phyloP scores from a whole-genome alignment of 2,329 filamentous ascomycete species.

The Tolypocladium tundrense region DNA sequence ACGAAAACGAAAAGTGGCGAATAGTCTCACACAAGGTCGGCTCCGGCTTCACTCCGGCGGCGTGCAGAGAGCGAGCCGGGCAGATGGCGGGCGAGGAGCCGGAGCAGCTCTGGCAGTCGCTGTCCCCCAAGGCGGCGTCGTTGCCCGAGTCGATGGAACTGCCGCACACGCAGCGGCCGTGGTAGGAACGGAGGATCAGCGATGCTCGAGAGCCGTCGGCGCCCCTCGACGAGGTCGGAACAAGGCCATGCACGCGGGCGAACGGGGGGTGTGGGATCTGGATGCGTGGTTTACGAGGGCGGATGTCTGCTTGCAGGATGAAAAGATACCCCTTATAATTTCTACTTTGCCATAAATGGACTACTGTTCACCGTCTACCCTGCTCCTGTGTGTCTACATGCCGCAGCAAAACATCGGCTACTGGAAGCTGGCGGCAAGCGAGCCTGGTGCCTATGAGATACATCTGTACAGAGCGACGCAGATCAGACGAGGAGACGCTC shows the following conservation, averaged over 20 bases:
- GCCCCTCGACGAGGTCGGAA: neutral
- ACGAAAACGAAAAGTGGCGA: slow-evolving; percentile 88
- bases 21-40: slow-evolving; percentile 87
- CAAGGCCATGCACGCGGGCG: neutral
- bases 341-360: neutral
- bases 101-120: slow-evolving; percentile 42
- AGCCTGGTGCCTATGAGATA: neutral
- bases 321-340: neutral
- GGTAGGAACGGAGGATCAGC: slow-evolving; percentile 1
- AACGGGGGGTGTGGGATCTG: neutral
- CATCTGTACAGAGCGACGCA: neutral
- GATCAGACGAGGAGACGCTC: slow-evolving; percentile 10
- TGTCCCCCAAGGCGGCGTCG: slow-evolving; percentile 35
- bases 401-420: no score
- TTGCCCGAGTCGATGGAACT: slow-evolving; percentile 8
- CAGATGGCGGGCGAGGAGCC: slow-evolving; percentile 42
- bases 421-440: neutral
- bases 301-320: neutral
- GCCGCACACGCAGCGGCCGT: slow-evolving; percentile 10
- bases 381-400: no score
- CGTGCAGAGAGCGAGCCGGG: slow-evolving; percentile 71
- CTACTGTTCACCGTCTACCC: neutral
- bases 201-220: neutral
- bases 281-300: neutral
- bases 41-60: slow-evolving; percentile 75